phyloP scores from a whole-genome alignment of 805 yeast species.

The Kodamaea kakaduensis region DNA sequence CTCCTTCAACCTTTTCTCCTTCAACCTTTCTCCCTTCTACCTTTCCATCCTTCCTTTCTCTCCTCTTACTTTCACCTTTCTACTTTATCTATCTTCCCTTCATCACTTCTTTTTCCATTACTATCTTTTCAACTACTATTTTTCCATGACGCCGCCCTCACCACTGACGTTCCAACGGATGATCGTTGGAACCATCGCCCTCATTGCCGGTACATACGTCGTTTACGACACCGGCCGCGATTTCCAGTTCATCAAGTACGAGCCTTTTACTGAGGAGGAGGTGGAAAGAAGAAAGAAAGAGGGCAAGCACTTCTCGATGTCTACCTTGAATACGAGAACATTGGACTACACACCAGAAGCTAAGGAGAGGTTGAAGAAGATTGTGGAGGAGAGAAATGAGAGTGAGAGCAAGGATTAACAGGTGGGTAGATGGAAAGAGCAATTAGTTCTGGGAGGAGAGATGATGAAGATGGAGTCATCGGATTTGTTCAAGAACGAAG shows the following conservation, averaged over 20 bases:
- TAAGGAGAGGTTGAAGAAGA: slow-evolving; percentile 27
- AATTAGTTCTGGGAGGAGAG: background rate
- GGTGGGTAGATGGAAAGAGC: background rate
- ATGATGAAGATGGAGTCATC: background rate
- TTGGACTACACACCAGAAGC: slow-evolving; percentile 44
- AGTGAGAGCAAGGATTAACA: background rate
- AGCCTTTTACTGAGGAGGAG: slow-evolving; percentile 38
- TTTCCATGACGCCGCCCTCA: slow-evolving; percentile 22
- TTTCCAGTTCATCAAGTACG: slow-evolving; percentile 36
- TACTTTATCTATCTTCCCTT: too few species aligned
- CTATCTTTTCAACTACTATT: too few species aligned
- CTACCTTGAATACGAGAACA: slow-evolving; percentile 31
- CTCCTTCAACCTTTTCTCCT: too few species aligned
- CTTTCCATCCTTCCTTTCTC: too few species aligned
- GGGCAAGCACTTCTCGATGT: slow-evolving; percentile 24
- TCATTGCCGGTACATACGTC: slow-evolving; percentile 30
- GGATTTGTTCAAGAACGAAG: too few species aligned
- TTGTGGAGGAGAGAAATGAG: slow-evolving; percentile 4
- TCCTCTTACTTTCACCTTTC: too few species aligned
- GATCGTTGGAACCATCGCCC: slow-evolving; percentile 36
- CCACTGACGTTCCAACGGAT: slow-evolving; percentile 34
- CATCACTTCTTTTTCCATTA: too few species aligned
- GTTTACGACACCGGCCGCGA: slow-evolving; percentile 35
- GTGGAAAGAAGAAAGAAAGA: slow-evolving; percentile 34
- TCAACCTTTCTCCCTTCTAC: too few species aligned